Percentiles rank a stretch among this genome's conserved stretches.
Conservation (phyloP, 306 rosid species). For the Albizia julibrissin region DNA sequence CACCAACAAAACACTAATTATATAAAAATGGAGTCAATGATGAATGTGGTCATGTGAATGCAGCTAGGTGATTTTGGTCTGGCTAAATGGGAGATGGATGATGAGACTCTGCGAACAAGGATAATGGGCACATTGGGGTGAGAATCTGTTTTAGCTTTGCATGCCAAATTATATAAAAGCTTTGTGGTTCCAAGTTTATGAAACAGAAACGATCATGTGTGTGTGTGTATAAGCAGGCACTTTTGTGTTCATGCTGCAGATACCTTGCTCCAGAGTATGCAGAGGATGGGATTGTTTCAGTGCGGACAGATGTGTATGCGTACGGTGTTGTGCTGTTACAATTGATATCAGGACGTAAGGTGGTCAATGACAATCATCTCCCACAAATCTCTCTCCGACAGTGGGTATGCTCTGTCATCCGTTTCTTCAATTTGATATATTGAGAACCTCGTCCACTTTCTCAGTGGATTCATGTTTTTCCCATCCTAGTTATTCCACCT, state of each 20-base stretch:
- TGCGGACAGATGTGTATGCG: conserved; percentile 59
- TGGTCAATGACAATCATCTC: conserved; percentile 37
- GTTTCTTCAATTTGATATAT: neutral
- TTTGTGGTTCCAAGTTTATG: neutral
- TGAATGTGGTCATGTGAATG: conserved; percentile 19
- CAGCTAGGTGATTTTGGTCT: conserved; percentile 92
- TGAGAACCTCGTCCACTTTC: conserved; percentile 3
- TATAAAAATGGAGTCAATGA: no score
- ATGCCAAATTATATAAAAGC: neutral
- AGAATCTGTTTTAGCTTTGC: conserved; percentile 30
- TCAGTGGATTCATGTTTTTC: neutral
- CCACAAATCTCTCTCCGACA: conserved; percentile 59
- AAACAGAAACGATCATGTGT: conserved; percentile 30
- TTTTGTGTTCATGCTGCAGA: conserved; percentile 31
- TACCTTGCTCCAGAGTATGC: conserved; percentile 76
- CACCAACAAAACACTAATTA: neutral
- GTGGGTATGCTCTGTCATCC: conserved; percentile 55
- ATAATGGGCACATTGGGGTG: conserved; percentile 83
- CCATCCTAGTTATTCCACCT: neutral
- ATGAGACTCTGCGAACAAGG: conserved; percentile 59
- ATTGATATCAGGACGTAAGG: conserved; percentile 59
- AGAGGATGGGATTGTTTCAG: conserved; percentile 62
- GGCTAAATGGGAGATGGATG: conserved; percentile 70
- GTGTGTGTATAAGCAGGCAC: conserved; percentile 26
- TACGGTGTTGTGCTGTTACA: conserved; percentile 62